Base-by-base conservation (phyloP, 495 filamentous ascomycete genomes). In the Penicillium samsonianum region DNA sequence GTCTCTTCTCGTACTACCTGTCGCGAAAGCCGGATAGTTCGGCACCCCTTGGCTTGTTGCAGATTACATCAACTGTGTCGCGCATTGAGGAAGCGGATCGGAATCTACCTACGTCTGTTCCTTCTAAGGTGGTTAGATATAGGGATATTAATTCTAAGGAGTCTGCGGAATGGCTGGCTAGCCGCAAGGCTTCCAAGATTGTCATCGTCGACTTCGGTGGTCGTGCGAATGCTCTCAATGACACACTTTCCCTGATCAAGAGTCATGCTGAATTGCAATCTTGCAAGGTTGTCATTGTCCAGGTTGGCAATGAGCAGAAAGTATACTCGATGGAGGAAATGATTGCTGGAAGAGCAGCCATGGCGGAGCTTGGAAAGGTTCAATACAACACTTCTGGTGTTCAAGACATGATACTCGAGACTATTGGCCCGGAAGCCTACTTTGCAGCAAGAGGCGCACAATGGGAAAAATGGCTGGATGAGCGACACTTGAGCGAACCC, bases 131-230 rank as follows among this genome's bases (percentile, higher is more conserved):
- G n/a, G 48, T 70, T 9, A 53, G 33, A 6, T 76, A 78, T 56
- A 11, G 22, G 1, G 57, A 72, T 22, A 33, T 66, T 22, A 19
- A 30, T 2, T 35, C 42, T n/a, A 25, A 44, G 3, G 40, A 50
- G 19, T 54, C 53, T 2, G 53, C 56, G 7, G 38, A 60, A 26
- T 75, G 62, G 70, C 5, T 67, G 5, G 55, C 12, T 14, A 33
- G 28, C 12, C 54, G 46, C 6, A 49, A 56, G 31, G 64, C 67
- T 6, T 47, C 43, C 3, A 80, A 78, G 58, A 61, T 86, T 53
- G 70, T 83, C 5, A 56, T 86, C 28, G 58, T 75, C 48, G 80
- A 86, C 59, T 84, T 82, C 61, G 83, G 82, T 14, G 74, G 74
- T 0, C 67, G 83, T 14, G 75, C 58, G 7, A 64, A 65, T 50